These are phyloP conservation scores for Ganoderma lucidum DNA, from an alignment of 1,284 basidiomycete species.

Conservation along the genomic window DNA sequence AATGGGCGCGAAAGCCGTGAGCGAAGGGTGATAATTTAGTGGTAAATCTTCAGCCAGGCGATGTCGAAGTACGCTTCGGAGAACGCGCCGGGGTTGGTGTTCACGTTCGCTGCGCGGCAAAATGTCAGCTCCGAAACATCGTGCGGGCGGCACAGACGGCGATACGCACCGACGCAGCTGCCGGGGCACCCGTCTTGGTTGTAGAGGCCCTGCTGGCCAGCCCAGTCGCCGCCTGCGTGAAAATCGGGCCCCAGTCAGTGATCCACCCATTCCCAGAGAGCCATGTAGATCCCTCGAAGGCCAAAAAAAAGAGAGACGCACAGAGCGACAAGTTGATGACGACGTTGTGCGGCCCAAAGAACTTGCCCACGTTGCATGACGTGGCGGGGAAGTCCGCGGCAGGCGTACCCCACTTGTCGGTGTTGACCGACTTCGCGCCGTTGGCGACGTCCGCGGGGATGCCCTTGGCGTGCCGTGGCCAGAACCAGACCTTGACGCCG, in stretches of 20 bases:
- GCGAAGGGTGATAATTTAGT: constrained; percentile 21
- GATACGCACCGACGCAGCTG: neutral
- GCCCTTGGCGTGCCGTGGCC: constrained; percentile 50
- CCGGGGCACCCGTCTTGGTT: neutral
- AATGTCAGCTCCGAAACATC: neutral
- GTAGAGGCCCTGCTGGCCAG: neutral
- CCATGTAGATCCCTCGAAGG: too few relatives aligned
- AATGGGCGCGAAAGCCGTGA: neutral
- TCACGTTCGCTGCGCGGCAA: constrained; percentile 58
- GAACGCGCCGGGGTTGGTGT: constrained; percentile 72
- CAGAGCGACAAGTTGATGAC: constrained; percentile 63
- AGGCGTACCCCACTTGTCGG: constrained; percentile 59
- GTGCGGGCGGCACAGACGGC: constrained; percentile 11
- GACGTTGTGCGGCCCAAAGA: constrained; percentile 63
- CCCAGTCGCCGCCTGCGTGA: neutral
- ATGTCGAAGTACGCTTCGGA: constrained; percentile 74
- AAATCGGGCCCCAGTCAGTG: neutral
- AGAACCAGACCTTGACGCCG: constrained; percentile 69
- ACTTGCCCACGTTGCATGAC: constrained; percentile 52
- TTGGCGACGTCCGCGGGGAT: constrained; percentile 56
- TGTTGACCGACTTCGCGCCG: constrained; percentile 52
- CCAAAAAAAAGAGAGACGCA: constrained; percentile 12
- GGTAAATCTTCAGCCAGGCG: constrained; percentile 54
- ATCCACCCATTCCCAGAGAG: too few relatives aligned
- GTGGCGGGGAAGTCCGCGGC: constrained; percentile 60